Percentiles rank a stretch among this genome's conserved stretches.
These are phyloP conservation scores for Dovyalis caffra DNA, from an alignment of 345 rosid species.

Conservation along the genomic window DNA sequence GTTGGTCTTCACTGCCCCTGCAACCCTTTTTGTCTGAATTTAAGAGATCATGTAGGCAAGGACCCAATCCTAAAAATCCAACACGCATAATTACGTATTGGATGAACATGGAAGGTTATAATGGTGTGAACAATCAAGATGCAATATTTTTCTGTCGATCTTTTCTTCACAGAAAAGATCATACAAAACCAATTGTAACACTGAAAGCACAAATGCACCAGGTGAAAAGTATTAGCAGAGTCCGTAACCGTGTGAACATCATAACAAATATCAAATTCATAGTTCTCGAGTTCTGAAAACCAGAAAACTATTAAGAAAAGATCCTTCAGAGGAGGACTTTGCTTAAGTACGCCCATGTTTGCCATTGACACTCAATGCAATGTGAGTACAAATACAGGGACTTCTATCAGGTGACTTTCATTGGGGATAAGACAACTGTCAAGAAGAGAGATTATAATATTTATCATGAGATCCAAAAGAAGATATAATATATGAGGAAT, in stretches of 20 bases:
- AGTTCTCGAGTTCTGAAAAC: background rate
- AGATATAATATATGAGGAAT: background rate
- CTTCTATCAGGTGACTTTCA: background rate
- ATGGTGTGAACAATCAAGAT: background rate
- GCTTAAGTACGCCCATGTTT: background rate
- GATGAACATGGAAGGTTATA: background rate
- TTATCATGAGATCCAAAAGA: background rate
- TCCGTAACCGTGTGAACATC: background rate
- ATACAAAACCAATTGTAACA: background rate
- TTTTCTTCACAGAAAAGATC: background rate
- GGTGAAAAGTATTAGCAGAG: background rate
- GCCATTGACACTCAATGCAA: background rate
- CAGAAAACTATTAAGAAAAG: background rate
- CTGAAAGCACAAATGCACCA: background rate
- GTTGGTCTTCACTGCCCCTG: constrained; percentile 28
- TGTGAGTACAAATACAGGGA: background rate
- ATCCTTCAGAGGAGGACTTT: background rate
- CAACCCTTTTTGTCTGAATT: constrained; percentile 39
- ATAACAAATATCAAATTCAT: background rate
- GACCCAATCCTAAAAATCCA: constrained; percentile 36
- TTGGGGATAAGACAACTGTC: background rate
- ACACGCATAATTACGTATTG: background rate
- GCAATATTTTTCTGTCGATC: background rate
- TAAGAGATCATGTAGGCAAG: constrained; percentile 61
- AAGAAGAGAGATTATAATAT: background rate